Evolutionary conservation across 225 moss, liverwort and hornwort species (phyloP).

Genomic region (Bryoerythrophyllum caledonicum): DNA sequence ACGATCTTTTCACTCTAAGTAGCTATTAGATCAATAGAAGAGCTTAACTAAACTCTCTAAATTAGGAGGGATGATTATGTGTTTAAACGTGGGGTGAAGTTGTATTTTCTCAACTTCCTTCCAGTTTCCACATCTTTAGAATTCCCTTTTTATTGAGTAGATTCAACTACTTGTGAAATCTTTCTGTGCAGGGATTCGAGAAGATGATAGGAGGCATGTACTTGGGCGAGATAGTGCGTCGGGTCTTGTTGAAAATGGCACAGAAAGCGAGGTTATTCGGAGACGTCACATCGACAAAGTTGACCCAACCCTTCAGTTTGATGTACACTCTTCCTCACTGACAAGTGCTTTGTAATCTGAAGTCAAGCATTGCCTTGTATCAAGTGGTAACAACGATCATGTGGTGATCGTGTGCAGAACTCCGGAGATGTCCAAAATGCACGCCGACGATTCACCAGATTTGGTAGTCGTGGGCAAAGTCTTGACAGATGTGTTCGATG

Average conservation of each 20-base stretch:
- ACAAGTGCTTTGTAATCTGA: background rate
- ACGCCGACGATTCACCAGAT: conserved; percentile 62
- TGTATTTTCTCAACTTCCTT: no score
- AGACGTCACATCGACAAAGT: conserved; percentile 21
- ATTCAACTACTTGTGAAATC: background rate
- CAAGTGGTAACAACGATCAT: background rate
- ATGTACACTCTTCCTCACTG: conserved; percentile 12
- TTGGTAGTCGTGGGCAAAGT: conserved; percentile 55
- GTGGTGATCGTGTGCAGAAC: conserved; percentile 46
- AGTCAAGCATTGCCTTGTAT: background rate
- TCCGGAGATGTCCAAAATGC: conserved; percentile 74
- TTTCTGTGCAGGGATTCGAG: conserved; percentile 43
- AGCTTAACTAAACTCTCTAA: no score
- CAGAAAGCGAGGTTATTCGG: conserved; percentile 47
- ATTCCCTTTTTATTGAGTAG: background rate
- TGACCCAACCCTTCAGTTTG: conserved; percentile 33
- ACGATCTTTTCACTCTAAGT: no score
- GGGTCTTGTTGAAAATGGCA: conserved; percentile 45
- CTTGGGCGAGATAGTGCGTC: conserved; percentile 60
- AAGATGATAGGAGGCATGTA: conserved; percentile 68
- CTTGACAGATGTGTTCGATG: conserved; percentile 61
- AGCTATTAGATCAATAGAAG: no score
- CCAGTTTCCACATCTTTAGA: no score
- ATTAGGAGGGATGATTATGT: no score
- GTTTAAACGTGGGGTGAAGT: no score